Conservation (phyloP, 2,329 filamentous ascomycete species). For the Colletotrichum plurivorum region DNA sequence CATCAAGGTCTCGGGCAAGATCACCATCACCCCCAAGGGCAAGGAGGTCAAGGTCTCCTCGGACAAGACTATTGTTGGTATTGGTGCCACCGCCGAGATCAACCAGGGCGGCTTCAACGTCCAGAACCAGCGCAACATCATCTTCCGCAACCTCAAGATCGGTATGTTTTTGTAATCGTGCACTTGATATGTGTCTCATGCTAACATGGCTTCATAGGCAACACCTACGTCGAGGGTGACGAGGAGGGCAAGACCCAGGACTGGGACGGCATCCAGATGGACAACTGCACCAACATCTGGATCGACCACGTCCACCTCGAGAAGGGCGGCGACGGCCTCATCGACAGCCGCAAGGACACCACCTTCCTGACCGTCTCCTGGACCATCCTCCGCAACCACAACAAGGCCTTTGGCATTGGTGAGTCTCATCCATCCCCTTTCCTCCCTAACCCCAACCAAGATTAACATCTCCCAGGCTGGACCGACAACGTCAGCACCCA, state of each 20-base stretch:
- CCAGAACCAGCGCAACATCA: slow-evolving; percentile 43
- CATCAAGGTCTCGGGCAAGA: slow-evolving; percentile 44
- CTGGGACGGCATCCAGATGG: slow-evolving; percentile 45
- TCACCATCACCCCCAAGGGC: slow-evolving; percentile 43
- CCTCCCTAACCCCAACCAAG: not conserved
- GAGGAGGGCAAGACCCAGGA: slow-evolving; percentile 45
- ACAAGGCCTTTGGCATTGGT: slow-evolving; percentile 48
- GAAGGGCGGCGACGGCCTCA: slow-evolving; percentile 43
- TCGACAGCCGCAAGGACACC: slow-evolving; percentile 47
- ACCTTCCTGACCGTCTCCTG: slow-evolving; percentile 46
- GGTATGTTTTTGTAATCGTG: too few species aligned
- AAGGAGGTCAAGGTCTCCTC: slow-evolving; percentile 41
- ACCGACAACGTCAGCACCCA: slow-evolving; percentile 45
- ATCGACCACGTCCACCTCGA: slow-evolving; percentile 46
- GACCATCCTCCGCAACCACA: slow-evolving; percentile 45
- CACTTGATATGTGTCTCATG: too few species aligned
- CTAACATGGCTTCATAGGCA: slow-evolving; percentile 1
- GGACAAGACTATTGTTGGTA: slow-evolving; percentile 46
- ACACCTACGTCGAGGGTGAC: slow-evolving; percentile 34
- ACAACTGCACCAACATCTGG: slow-evolving; percentile 45
- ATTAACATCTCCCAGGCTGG: slow-evolving; percentile 39
- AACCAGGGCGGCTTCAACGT: slow-evolving; percentile 43
- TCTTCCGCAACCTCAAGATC: slow-evolving; percentile 45
- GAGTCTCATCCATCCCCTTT: not conserved
- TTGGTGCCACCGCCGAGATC: slow-evolving; percentile 44